Conservation (phyloP, 768 basidiomycete genomes). For the Trametopsis cervina region DNA sequence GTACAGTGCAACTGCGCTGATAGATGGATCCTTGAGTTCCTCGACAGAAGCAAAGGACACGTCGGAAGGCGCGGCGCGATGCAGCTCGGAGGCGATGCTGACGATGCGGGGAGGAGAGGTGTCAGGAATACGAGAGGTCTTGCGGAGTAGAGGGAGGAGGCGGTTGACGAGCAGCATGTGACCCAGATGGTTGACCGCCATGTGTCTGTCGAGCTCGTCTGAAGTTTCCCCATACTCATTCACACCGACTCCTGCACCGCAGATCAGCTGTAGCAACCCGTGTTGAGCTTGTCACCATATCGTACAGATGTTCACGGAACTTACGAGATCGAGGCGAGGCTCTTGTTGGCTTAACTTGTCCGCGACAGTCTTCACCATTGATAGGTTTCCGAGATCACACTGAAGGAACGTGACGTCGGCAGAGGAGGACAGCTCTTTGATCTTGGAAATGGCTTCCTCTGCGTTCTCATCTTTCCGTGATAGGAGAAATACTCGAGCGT, state of each 20-base stretch:
- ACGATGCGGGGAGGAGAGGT: constrained; percentile 31
- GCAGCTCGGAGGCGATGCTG: constrained; percentile 32
- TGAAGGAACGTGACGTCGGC: constrained; percentile 19
- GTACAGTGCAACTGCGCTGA: constrained; percentile 28
- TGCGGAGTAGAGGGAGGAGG: constrained; percentile 31
- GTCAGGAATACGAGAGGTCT: constrained; percentile 23
- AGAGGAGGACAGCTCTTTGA: constrained; percentile 10
- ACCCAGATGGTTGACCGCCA: constrained; percentile 30
- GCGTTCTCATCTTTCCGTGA: constrained; percentile 20
- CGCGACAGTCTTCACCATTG: constrained; percentile 21
- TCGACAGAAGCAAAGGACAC: constrained; percentile 28
- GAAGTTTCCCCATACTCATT: constrained; percentile 19
- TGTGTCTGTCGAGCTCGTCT: constrained; percentile 24
- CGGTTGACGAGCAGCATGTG: constrained; percentile 37
- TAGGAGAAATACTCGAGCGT: constrained; percentile 23
- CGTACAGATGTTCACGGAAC: not conserved
- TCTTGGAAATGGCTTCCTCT: constrained; percentile 19
- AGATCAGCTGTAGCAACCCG: constrained; percentile 18
- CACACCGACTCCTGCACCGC: constrained; percentile 24
- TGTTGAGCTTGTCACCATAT: not conserved
- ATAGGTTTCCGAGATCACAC: constrained; percentile 24
- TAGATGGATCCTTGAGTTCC: constrained; percentile 29
- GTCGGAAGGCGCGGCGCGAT: constrained; percentile 28
- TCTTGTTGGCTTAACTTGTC: constrained; percentile 19
- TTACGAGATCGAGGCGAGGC: constrained; percentile 19